A percentile compares a stretch with the other conserved stretches of the same genome.
phyloP scores from a whole-genome alignment of 1,284 basidiomycete species.

The Leccinum laetum region DNA sequence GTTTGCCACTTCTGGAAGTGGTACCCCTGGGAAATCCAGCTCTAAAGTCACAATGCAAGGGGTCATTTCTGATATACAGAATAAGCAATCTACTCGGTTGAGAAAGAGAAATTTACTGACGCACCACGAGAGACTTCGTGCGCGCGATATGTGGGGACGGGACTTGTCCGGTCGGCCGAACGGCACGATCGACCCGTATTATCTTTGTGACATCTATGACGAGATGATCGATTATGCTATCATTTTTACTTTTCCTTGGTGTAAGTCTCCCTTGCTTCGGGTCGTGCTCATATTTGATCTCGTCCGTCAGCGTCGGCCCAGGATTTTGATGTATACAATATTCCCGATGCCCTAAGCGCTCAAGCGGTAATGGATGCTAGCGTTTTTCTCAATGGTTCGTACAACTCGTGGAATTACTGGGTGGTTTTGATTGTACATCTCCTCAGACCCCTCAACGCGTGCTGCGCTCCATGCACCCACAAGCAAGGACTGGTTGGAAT shows the following conservation, averaged over 20 bases:
- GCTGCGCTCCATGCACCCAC: background rate
- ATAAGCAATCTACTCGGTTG: constrained; percentile 1
- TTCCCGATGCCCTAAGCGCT: background rate
- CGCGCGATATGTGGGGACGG: constrained; percentile 46
- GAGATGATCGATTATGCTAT: constrained; percentile 58
- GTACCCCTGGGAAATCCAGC: constrained; percentile 14
- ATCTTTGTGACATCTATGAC: constrained; percentile 51
- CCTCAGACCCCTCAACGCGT: background rate
- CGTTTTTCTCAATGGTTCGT: background rate
- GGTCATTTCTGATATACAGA: constrained; percentile 17
- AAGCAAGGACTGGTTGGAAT: background rate
- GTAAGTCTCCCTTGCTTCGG: constrained; percentile 36
- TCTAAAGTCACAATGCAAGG: constrained; percentile 11
- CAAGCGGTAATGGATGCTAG: background rate
- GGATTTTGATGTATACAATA: constrained; percentile 32
- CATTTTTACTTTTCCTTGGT: constrained; percentile 68
- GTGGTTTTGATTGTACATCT: background rate
- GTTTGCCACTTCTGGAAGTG: constrained; percentile 8
- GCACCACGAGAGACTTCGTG: constrained; percentile 9
- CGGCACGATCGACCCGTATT: constrained; percentile 58
- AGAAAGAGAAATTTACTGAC: background rate
- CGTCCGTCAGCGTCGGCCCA: constrained; percentile 33
- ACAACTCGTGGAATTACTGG: background rate
- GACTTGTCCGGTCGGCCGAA: constrained; percentile 45
- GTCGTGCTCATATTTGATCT: background rate